These are phyloP conservation scores for Calonectria hawksworthii DNA, from an alignment of 2,329 filamentous ascomycete genomes.

Conservation along the genomic window DNA sequence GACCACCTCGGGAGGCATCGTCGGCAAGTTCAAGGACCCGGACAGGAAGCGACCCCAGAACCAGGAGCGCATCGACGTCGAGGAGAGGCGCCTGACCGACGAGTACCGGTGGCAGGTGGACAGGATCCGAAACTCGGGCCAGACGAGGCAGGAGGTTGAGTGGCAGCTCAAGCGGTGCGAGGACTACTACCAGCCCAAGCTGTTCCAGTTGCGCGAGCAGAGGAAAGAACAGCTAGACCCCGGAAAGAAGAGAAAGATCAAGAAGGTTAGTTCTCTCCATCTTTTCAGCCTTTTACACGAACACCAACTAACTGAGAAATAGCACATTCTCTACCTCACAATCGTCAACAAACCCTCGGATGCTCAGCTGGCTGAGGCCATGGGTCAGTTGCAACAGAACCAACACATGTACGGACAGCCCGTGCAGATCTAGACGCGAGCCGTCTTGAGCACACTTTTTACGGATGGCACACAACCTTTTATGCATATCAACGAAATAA, in stretches of 20 bases:
- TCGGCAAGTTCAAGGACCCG: conserved; percentile 2
- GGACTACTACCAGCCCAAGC: not conserved
- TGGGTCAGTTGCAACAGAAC: not conserved
- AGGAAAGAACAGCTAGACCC: not conserved
- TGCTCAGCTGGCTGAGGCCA: not conserved
- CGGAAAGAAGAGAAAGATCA: not conserved
- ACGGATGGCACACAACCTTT: not conserved
- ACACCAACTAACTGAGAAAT: not conserved
- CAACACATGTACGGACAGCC: not conserved
- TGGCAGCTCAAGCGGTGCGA: not conserved
- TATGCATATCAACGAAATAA: not conserved
- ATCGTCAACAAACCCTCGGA: not conserved
- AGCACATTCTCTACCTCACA: conserved; percentile 4
- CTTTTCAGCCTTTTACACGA: too few relatives aligned
- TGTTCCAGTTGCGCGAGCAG: not conserved
- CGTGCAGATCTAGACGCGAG: not conserved
- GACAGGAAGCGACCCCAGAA: not conserved
- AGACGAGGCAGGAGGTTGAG: not conserved
- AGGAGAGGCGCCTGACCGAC: not conserved
- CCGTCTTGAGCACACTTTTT: not conserved
- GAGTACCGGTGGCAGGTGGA: conserved; percentile 6
- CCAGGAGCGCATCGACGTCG: not conserved
- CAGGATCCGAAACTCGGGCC: not conserved
- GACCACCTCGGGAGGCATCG: not conserved
- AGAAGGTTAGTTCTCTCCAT: not conserved